Base-by-base conservation (phyloP, 805 yeast genomes). In the Lipomyces sp. region DNA sequence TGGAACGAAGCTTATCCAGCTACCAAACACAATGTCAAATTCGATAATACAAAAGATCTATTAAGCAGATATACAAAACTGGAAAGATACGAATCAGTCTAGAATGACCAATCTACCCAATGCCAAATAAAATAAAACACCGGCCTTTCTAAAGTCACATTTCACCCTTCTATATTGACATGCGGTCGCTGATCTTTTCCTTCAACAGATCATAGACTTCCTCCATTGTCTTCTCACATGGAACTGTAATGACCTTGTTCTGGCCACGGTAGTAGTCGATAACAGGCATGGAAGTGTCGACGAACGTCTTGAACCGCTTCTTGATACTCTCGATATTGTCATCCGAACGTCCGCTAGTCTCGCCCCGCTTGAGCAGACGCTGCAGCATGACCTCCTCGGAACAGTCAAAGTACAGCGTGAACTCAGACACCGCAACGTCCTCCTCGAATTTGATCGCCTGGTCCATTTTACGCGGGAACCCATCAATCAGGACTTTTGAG, bases 401-500 rank as follows among this genome's bases (percentile, higher is more conserved):
- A 87, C 95, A 73, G 87, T 82, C 81, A 64, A 80, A 81, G 72
- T 79, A 80, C 60, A 80, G 74, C 6, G 81, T 78, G 66, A 80
- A 77, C 66, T 75, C 75, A 10, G 77, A 74, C n/a, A 73, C 77
- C 3, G 80, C 80, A 15, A 80, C 79, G 77, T 75, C 86, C 81
- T 89, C 86, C 80, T 94, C 98, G 77, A 94, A 94, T n/a, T 94
- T 90, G 53, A 89, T 66, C 0, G 98, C 98, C 81, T 94, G 99
- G 79, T 95, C 98, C 98, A 95, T 94, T 77, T 93, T 92, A 77
- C 98, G 86, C 59, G 99, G 99, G 84, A 95, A 94, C 0, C 99
- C 99, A 77, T 94, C 99, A 62, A 94, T 87, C 73, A 94, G 81
- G 77, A 93, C 94, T 72, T 86, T 86, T 62, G 82, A 83, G 32